Evolutionary conservation across 2,329 filamentous ascomycete species (phyloP).

Genomic region (Penicillium crustosum): DNA sequence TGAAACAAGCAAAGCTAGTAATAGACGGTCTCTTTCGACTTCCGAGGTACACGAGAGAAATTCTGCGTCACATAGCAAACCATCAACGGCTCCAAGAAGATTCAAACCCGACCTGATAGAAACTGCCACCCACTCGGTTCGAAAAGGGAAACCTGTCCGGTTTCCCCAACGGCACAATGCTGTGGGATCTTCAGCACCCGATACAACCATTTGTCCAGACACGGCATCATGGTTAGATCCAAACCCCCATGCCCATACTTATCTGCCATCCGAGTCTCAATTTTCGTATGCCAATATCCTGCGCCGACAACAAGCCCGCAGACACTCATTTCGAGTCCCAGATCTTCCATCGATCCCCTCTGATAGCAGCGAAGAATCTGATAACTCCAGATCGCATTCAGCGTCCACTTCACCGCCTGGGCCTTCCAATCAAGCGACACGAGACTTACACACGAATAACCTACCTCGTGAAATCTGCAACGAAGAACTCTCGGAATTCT

Average conservation of each 20-base stretch:
- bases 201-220: background rate
- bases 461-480: constrained; percentile 62
- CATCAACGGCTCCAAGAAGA: constrained; percentile 20
- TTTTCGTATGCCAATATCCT: constrained; percentile 48
- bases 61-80: constrained; percentile 6
- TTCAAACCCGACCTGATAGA: constrained; percentile 37
- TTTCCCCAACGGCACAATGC: constrained; percentile 34
- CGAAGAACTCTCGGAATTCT: constrained; percentile 71
- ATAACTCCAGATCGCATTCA: constrained; percentile 46
- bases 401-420: constrained; percentile 39
- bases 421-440: constrained; percentile 36
- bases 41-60: constrained; percentile 34
- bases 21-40: constrained; percentile 23
- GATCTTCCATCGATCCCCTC: constrained; percentile 62
- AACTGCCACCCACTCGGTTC: constrained; percentile 33
- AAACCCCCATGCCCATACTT: constrained; percentile 50
- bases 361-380: constrained; percentile 55
- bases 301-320: constrained; percentile 40
- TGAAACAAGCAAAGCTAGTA: constrained; percentile 66
- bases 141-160: constrained; percentile 33
- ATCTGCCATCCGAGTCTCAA: constrained; percentile 53
- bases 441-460: constrained; percentile 27
- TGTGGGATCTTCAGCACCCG: constrained; percentile 5
- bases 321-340: constrained; percentile 61
- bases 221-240: constrained; percentile 18